These are phyloP conservation scores for Aspergillus terreus DNA, from an alignment of 2,329 filamentous ascomycete species.

Conservation along the genomic window DNA sequence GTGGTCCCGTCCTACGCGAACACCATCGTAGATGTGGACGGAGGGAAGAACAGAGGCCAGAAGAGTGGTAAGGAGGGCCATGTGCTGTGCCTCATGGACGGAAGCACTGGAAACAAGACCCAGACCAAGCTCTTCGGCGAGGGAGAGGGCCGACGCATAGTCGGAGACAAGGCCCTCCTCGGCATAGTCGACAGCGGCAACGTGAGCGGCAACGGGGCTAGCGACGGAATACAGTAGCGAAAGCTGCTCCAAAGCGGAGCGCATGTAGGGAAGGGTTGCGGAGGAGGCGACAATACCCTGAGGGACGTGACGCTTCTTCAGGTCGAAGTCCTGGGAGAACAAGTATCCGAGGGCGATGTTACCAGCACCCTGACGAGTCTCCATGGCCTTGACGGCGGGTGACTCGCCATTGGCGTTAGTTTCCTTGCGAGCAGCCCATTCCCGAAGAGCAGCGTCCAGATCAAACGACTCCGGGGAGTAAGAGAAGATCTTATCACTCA, in stretches of 20 bases:
- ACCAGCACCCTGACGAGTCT: slow-evolving; percentile 85
- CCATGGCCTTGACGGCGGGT: slow-evolving; percentile 73
- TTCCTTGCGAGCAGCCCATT: slow-evolving; percentile 68
- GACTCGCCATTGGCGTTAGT: slow-evolving; percentile 78
- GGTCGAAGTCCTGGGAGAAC: slow-evolving; percentile 94
- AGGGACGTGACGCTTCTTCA: slow-evolving; percentile 84
- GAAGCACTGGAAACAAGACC: slow-evolving; percentile 82
- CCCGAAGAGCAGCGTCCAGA: slow-evolving; percentile 75
- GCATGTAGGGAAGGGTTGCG: slow-evolving; percentile 73
- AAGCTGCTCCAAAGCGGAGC: slow-evolving; percentile 83
- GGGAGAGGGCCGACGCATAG: slow-evolving; percentile 73
- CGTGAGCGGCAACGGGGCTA: slow-evolving; percentile 87
- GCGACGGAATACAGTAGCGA: slow-evolving; percentile 86
- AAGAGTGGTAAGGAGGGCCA: slow-evolving; percentile 82
- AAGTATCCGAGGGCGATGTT: slow-evolving; percentile 92
- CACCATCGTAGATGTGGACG: slow-evolving; percentile 83
- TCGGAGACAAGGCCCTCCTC: slow-evolving; percentile 75
- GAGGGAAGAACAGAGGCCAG: slow-evolving; percentile 76
- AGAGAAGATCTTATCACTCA: slow-evolving; percentile 96
- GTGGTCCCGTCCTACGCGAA: slow-evolving; percentile 77
- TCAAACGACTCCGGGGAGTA: slow-evolving; percentile 94
- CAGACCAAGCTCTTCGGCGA: slow-evolving; percentile 86
- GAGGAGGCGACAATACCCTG: slow-evolving; percentile 88
- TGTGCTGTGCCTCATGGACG: slow-evolving; percentile 90
- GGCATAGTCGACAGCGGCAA: slow-evolving; percentile 85